These are phyloP conservation scores for Stachybotrys elegans DNA, from an alignment of 2,329 filamentous ascomycete genomes.

Conservation along the genomic window DNA sequence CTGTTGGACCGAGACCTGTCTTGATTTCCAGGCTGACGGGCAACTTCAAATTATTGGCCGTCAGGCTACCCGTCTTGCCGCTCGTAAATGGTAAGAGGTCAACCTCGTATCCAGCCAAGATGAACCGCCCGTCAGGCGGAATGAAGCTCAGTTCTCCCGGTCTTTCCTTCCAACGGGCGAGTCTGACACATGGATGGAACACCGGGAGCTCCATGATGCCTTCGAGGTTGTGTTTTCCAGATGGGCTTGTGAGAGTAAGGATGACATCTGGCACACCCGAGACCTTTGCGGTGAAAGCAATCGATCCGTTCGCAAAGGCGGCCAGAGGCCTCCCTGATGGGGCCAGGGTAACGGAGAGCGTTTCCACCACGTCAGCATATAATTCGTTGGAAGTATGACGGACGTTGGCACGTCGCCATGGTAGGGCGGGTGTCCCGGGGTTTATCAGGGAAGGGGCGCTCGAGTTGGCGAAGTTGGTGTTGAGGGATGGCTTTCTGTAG, in stretches of 20 bases:
- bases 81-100: conserved; percentile 73
- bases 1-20: conserved; percentile 68
- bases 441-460: conserved; percentile 34
- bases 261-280: conserved; percentile 91
- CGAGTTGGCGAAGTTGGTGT: conserved; percentile 31
- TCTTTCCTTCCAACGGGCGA: conserved; percentile 83
- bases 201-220: conserved; percentile 81
- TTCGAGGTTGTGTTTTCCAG: conserved; percentile 70
- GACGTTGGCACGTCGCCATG: conserved; percentile 89
- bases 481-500: conserved; percentile 35
- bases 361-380: conserved; percentile 93
- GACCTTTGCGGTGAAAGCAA: conserved; percentile 92
- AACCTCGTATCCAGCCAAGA: conserved; percentile 90
- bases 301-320: conserved; percentile 84
- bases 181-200: conserved; percentile 90
- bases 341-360: conserved; percentile 78
- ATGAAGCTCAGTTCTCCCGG: conserved; percentile 94
- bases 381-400: conserved; percentile 95
- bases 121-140: conserved; percentile 89
- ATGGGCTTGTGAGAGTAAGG: conserved; percentile 72
- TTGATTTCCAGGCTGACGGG: conserved; percentile 79
- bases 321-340: conserved; percentile 84
- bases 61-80: conserved; percentile 49
- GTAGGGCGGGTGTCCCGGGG: conserved; percentile 54
- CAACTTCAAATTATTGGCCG: conserved; percentile 64